phyloP scores from a whole-genome alignment of 169 alveolate species.

The Plasmodium vivax region DNA sequence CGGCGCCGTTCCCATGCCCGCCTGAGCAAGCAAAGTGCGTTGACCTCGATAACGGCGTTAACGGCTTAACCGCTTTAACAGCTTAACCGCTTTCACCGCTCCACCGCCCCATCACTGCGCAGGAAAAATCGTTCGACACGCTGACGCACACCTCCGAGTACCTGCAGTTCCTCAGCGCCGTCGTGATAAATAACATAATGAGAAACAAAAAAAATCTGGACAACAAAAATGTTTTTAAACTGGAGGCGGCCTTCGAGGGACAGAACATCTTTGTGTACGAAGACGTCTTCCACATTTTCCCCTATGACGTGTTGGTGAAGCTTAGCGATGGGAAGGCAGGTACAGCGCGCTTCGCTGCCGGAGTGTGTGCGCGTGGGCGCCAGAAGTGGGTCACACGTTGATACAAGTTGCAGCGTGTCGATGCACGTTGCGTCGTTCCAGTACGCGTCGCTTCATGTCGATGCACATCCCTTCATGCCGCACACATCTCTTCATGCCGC shows the following conservation, averaged over 20 bases:
- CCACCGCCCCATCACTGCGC: neutral
- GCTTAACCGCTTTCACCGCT: neutral
- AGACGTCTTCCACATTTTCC: constrained; percentile 43
- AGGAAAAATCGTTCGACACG: constrained; percentile 56
- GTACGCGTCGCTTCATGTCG: neutral
- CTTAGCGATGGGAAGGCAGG: constrained; percentile 13
- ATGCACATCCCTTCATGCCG: neutral
- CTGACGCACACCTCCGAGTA: constrained; percentile 16
- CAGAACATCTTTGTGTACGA: constrained; percentile 30
- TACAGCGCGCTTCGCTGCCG: neutral
- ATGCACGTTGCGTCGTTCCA: neutral
- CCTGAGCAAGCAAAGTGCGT: neutral
- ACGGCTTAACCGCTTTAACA: neutral
- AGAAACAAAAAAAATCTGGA: constrained; percentile 35
- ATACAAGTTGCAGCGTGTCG: neutral
- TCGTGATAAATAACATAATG: constrained; percentile 56
- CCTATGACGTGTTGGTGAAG: constrained; percentile 30
- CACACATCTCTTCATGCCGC: neutral
- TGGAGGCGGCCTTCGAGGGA: constrained; percentile 11
- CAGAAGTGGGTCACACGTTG: neutral
- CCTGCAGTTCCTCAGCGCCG: constrained; percentile 18
- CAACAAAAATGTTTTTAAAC: constrained; percentile 33
- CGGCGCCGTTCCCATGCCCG: neutral
- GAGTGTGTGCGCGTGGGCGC: neutral
- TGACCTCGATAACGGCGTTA: neutral